These are phyloP conservation scores for Coemansia sp. DNA, from an alignment of 192 early-diverging fungal genomes.

Conservation along the genomic window DNA sequence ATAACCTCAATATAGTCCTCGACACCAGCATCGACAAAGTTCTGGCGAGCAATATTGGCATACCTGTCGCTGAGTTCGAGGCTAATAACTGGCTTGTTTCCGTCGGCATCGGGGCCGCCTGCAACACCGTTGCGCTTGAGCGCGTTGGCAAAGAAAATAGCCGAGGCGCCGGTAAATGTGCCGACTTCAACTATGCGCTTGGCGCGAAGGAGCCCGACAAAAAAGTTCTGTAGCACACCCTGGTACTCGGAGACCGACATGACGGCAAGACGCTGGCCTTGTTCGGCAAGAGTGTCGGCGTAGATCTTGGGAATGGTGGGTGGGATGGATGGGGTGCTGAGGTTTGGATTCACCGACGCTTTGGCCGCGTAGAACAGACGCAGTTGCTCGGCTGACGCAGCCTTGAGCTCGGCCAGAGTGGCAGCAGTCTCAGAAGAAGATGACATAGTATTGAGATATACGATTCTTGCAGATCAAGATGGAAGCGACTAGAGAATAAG, in stretches of 20 bases:
- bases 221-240: constrained; percentile 52
- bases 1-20: constrained; percentile 49
- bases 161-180: constrained; percentile 62
- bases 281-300: constrained; percentile 8
- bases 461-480: too few relatives aligned
- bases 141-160: constrained; percentile 67
- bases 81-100: constrained; percentile 41
- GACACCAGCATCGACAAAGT: constrained; percentile 33
- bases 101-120: constrained; percentile 8
- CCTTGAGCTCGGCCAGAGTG: not conserved
- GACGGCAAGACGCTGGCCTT: constrained; percentile 9
- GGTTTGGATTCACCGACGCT: constrained; percentile 30
- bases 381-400: constrained; percentile 15
- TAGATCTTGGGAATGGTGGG: constrained; percentile 17
- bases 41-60: constrained; percentile 45
- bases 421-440: not conserved
- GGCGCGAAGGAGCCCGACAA: constrained; percentile 55
- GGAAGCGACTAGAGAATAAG: not conserved
- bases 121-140: constrained; percentile 49
- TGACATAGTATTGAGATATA: not conserved
- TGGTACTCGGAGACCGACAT: constrained; percentile 55
- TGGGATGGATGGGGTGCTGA: constrained; percentile 19
- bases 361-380: constrained; percentile 26
- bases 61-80: constrained; percentile 58
- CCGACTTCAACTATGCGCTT: constrained; percentile 64